Percentiles rank a stretch among this genome's conserved stretches.
Conservation (phyloP, 768 basidiomycete genomes). For the Phlebiopsis gigantea region DNA sequence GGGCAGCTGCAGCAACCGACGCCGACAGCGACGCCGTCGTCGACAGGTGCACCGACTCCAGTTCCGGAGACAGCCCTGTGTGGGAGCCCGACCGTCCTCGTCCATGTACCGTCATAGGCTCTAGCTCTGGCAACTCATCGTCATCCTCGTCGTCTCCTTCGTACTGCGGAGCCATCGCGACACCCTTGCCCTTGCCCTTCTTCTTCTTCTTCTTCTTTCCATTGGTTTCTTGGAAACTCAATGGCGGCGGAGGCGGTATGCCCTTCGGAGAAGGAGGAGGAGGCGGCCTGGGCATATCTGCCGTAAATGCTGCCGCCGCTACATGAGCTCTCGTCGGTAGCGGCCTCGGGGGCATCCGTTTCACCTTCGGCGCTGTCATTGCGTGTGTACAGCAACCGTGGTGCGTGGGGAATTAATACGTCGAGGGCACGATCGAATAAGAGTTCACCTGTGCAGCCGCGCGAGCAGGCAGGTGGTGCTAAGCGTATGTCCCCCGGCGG, state of each 20-base stretch:
- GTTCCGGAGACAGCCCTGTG: slow-evolving; percentile 39
- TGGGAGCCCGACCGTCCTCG: slow-evolving; percentile 14
- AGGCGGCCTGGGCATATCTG: background rate
- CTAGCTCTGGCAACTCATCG: slow-evolving; percentile 19
- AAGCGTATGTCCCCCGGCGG: background rate
- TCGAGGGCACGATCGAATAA: background rate
- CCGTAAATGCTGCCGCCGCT: background rate
- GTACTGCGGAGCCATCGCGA: slow-evolving; percentile 13
- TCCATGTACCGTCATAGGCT: slow-evolving; percentile 13
- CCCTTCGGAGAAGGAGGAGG: background rate
- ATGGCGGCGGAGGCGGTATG: slow-evolving; percentile 9
- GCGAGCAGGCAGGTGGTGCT: background rate
- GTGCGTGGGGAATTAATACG: background rate
- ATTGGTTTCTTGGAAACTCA: slow-evolving; percentile 14
- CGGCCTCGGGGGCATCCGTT: slow-evolving; percentile 9
- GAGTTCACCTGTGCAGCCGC: slow-evolving; percentile 2
- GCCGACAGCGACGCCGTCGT: slow-evolving; percentile 40
- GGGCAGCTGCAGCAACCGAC: slow-evolving; percentile 28
- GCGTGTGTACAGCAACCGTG: background rate
- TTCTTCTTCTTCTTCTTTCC: slow-evolving; percentile 43
- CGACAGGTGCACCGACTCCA: slow-evolving; percentile 43
- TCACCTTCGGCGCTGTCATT: slow-evolving; percentile 21
- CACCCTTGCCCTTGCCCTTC: slow-evolving; percentile 35
- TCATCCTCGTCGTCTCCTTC: slow-evolving; percentile 25
- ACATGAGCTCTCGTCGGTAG: background rate